Evolutionary conservation across 2,329 filamentous ascomycete species (phyloP).

Genomic region (Apiospora malaysiana): DNA sequence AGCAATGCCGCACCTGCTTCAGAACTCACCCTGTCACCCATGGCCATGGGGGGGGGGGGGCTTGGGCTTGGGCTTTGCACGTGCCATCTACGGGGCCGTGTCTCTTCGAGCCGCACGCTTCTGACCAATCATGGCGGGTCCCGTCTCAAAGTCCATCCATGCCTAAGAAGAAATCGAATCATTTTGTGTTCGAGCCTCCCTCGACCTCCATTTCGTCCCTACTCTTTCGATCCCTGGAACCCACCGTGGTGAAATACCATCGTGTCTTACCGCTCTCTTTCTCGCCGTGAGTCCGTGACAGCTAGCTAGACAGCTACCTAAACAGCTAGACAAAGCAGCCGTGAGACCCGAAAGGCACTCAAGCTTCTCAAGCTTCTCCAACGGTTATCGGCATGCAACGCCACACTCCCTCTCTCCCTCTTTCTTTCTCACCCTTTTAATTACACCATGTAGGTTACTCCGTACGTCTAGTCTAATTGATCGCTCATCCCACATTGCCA

Average conservation of each 20-base stretch:
- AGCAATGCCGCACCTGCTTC: constrained; percentile 27
- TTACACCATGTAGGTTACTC: no score
- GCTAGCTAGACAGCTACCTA: no score
- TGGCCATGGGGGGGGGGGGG: no score
- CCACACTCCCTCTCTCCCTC: no score
- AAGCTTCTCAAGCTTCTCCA: background rate
- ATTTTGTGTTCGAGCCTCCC: constrained; percentile 8
- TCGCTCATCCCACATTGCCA: background rate
- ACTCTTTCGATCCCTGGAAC: background rate
- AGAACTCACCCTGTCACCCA: no score
- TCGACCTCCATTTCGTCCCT: no score
- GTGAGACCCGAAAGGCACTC: background rate
- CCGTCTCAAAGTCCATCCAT: background rate
- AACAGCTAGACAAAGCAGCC: no score
- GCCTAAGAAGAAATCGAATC: constrained; percentile 9
- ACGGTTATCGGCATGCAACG: constrained; percentile 12
- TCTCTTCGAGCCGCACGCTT: background rate
- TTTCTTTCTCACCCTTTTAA: no score
- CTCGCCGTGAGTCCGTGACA: background rate
- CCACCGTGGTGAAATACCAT: constrained; percentile 8
- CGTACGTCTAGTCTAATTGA: no score
- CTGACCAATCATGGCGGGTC: constrained; percentile 7
- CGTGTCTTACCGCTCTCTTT: constrained; percentile 2
- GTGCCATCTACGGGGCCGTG: background rate
- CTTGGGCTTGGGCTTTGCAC: constrained; percentile 16